phyloP scores from a whole-genome alignment of 345 rosid genomes.

The Citropsis articulata region DNA sequence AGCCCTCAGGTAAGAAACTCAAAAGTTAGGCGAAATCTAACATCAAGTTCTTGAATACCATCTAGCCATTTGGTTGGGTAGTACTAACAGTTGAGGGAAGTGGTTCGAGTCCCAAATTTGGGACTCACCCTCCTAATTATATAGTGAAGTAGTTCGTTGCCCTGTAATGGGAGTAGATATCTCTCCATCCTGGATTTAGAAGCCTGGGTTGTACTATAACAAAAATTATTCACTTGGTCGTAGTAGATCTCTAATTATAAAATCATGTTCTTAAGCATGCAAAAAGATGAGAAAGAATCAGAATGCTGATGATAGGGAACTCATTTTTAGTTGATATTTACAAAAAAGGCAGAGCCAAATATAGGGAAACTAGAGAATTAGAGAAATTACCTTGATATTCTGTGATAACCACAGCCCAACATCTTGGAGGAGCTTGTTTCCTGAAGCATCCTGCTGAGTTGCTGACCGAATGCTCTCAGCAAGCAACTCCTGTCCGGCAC shows the following conservation, averaged over 20 bases:
- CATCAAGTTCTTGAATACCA: background rate
- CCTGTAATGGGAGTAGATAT: no score
- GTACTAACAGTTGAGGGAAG: no score
- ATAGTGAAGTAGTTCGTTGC: no score
- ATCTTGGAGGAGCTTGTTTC: slow-evolving; percentile 54
- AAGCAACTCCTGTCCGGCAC: slow-evolving; percentile 68
- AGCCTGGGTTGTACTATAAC: no score
- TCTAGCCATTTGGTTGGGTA: no score
- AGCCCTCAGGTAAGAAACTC: background rate
- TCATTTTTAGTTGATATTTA: background rate
- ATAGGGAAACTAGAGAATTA: background rate
- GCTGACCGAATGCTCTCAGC: slow-evolving; percentile 21
- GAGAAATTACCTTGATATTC: slow-evolving; percentile 42
- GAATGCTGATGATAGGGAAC: background rate
- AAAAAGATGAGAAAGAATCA: background rate
- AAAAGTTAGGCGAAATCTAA: background rate
- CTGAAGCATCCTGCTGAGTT: slow-evolving; percentile 49
- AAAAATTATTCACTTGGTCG: no score
- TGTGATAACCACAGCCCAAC: slow-evolving; percentile 58
- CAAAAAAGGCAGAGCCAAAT: background rate
- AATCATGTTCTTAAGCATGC: background rate
- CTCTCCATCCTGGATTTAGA: no score
- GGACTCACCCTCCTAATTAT: no score
- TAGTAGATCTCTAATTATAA: no score
- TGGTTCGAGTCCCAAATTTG: no score